Evolutionary conservation across 768 basidiomycete genomes (phyloP), one percentile per base, ranked within the genome.

Genomic region (Fomitopsis serialis): DNA sequence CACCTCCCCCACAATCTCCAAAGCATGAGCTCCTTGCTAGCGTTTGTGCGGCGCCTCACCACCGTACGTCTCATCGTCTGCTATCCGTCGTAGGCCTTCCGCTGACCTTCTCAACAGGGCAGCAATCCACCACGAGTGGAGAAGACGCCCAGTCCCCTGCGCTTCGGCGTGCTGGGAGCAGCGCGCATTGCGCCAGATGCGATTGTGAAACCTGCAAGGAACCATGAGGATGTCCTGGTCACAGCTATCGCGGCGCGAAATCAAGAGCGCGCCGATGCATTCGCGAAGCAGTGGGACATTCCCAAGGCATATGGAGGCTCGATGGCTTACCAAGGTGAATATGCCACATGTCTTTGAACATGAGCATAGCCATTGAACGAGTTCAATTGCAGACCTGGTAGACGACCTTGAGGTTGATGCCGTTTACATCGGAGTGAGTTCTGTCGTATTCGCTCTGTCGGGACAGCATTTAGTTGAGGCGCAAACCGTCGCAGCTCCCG

Each of bases 221-320:
- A 68, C 50, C 84, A 86, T 52, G 69, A 79, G 0, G 85, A 82
- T 54, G 80, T 76, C 1, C 72, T 78, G 11, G 65, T 87, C 0
- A 68, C 73, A 40, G 85, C 78, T 1, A 74, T 87, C 4, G 85
- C 83, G 1, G 78, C 85, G 3, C 73, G 85, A n/a, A 77, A 75
- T 62, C 65, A 74, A 19, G 57, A 54, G 6, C 70, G 63, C 24
- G 85, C 81, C 2, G 61, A 74, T 44, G 64, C 59, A 10, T 85
- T 73, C 51, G 85, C 85, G 11, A 75, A 76, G 67, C 79, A 78
- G 58, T 63, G 82, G 45, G 68, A 71, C 0, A 79, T 87, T 44
- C 64, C 68, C 45, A 80, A 75, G 62, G 75, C 71, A 9, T 84
- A 78, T 57, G 72, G 75, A 15, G 78, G 79, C 5, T 40, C 64